These are phyloP conservation scores for Cryptosporidium meleagridis DNA, from an alignment of 169 alveolate species.

Conservation along the genomic window DNA sequence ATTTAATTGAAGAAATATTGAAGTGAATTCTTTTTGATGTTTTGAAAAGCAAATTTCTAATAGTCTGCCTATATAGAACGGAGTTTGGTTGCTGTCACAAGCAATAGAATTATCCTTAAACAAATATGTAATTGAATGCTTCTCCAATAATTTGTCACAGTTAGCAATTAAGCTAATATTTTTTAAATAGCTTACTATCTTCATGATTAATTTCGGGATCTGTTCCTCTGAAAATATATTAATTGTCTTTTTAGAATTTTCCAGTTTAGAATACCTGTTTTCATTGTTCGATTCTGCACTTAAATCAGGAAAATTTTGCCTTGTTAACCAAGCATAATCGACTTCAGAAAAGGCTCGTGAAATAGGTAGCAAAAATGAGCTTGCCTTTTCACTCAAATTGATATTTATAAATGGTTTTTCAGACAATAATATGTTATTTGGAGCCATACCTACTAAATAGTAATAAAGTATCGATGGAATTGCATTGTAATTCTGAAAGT, in stretches of 20 bases:
- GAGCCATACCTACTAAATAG: conserved; percentile 1
- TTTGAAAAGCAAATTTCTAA: conserved; percentile 44
- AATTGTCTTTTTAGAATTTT: background rate
- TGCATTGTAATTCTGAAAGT: background rate
- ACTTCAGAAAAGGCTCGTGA: conserved; percentile 41
- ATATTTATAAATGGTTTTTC: background rate
- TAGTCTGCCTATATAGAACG: conserved; percentile 45
- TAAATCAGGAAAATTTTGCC: background rate
- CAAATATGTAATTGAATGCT: background rate
- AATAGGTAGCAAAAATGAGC: conserved; percentile 10
- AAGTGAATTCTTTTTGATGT: conserved; percentile 8
- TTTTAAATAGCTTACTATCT: conserved; percentile 1
- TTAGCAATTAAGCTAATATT: background rate
- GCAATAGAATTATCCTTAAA: background rate
- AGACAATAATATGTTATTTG: background rate
- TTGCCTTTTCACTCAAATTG: background rate
- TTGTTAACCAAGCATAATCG: conserved; percentile 10
- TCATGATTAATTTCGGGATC: background rate
- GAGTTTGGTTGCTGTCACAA: background rate
- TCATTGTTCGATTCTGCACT: background rate
- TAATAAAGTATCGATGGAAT: conserved; percentile 13
- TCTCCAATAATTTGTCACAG: background rate
- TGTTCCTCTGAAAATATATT: conserved; percentile 3
- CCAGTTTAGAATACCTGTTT: background rate
- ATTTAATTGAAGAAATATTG: conserved; percentile 12